These are phyloP conservation scores for Alternaria sp. DNA, from an alignment of 2,329 filamentous ascomycete genomes.

Conservation along the genomic window DNA sequence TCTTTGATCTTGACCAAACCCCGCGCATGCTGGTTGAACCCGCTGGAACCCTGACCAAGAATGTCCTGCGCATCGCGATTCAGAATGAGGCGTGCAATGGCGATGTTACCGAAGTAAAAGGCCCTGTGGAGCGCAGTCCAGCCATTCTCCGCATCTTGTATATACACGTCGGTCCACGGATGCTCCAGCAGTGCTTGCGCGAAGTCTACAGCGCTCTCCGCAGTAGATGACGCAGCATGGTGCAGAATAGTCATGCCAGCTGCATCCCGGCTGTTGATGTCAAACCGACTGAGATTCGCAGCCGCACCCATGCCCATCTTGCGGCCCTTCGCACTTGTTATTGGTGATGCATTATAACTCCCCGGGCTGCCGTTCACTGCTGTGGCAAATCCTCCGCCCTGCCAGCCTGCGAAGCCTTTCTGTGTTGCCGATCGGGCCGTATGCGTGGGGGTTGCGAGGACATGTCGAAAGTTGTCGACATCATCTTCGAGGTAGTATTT, in stretches of 20 bases:
- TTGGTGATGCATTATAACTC: slow-evolving; percentile 58
- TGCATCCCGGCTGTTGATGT: slow-evolving; percentile 86
- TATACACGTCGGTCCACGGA: slow-evolving; percentile 83
- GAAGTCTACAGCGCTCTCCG: slow-evolving; percentile 75
- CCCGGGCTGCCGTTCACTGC: slow-evolving; percentile 58
- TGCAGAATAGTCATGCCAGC: slow-evolving; percentile 84
- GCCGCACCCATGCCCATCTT: slow-evolving; percentile 41
- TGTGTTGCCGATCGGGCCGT: slow-evolving; percentile 65
- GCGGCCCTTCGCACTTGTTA: slow-evolving; percentile 47
- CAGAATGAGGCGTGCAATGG: slow-evolving; percentile 83
- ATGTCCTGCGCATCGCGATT: slow-evolving; percentile 77
- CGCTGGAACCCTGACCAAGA: slow-evolving; percentile 67
- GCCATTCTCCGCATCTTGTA: slow-evolving; percentile 88
- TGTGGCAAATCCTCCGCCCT: slow-evolving; percentile 39
- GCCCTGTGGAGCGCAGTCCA: slow-evolving; percentile 96
- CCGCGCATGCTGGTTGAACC: slow-evolving; percentile 69
- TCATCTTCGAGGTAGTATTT: slow-evolving; percentile 97
- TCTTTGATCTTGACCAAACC: slow-evolving; percentile 95
- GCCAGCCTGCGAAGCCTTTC: slow-evolving; percentile 54
- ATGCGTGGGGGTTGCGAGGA: slow-evolving; percentile 77
- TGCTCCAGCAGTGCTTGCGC: slow-evolving; percentile 82
- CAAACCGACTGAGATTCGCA: slow-evolving; percentile 63
- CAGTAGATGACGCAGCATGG: slow-evolving; percentile 79
- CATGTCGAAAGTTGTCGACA: slow-evolving; percentile 91
- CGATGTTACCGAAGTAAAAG: slow-evolving; percentile 87